A percentile compares a stretch with the other conserved stretches of the same genome.
Evolutionary conservation across 202 grass and related monocot genomes (phyloP).

Genomic region (Digitaria exilis): DNA sequence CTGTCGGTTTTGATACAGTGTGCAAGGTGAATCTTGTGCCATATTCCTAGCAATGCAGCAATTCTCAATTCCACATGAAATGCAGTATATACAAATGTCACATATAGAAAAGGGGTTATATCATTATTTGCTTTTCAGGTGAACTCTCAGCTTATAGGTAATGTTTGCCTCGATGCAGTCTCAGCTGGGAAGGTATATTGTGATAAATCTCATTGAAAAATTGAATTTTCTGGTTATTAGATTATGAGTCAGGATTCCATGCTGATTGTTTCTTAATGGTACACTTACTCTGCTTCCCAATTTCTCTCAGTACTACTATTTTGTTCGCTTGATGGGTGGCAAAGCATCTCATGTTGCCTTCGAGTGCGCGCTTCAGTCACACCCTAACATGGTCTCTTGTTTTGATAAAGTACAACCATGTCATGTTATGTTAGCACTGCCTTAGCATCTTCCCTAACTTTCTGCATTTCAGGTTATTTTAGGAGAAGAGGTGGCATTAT

Average conservation of each 20-base stretch:
- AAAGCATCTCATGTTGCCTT: conserved; percentile 92
- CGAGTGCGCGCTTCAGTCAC: conserved; percentile 90
- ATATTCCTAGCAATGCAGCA: background rate
- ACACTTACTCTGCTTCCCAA: background rate
- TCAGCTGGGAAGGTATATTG: conserved; percentile 80
- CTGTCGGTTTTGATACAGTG: conserved; percentile 91
- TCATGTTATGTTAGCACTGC: background rate
- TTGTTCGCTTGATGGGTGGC: conserved; percentile 92
- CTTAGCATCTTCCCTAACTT: background rate
- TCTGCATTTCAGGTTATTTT: conserved; percentile 72
- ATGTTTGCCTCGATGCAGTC: conserved; percentile 80
- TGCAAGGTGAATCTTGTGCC: conserved; percentile 65
- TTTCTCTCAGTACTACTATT: conserved; percentile 80
- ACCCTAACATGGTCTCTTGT: conserved; percentile 92
- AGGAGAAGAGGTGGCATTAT: conserved; percentile 89
- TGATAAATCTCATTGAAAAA: background rate
- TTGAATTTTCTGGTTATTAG: background rate
- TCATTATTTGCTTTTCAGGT: conserved; percentile 61
- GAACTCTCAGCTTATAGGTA: conserved; percentile 89
- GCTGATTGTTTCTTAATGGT: background rate
- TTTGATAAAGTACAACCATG: conserved; percentile 8
- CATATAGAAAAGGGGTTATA: background rate
- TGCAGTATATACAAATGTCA: background rate
- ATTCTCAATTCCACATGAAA: background rate
- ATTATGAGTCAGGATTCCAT: background rate